phyloP scores from a whole-genome alignment of 768 basidiomycete species.

The Suillus alpinus region DNA sequence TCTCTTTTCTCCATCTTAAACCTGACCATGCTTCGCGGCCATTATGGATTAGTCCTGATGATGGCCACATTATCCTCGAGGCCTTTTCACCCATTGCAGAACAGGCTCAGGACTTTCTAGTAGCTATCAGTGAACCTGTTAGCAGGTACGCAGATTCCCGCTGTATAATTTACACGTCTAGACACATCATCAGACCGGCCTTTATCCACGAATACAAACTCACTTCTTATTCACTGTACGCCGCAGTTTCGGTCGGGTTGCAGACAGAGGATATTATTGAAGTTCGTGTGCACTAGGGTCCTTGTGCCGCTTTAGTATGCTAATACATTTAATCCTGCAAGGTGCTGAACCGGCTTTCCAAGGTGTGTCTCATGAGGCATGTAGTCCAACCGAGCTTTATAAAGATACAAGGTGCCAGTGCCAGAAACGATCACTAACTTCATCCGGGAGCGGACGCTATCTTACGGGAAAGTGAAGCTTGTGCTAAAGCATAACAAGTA shows the following conservation, averaged over 20 bases:
- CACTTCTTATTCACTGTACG: slow-evolving; percentile 96
- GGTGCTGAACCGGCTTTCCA: slow-evolving; percentile 80
- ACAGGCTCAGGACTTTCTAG: slow-evolving; percentile 97
- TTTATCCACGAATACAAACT: slow-evolving; percentile 99
- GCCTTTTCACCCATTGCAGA: slow-evolving; percentile 97
- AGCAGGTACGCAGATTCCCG: slow-evolving; percentile 71
- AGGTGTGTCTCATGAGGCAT: slow-evolving; percentile 36
- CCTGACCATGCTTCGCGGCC: slow-evolving; percentile 89
- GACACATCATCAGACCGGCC: slow-evolving; percentile 63
- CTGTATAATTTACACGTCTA: slow-evolving; percentile 28
- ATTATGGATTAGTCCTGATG: slow-evolving; percentile 93
- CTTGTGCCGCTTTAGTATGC: neutral
- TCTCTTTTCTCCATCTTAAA: slow-evolving; percentile 84
- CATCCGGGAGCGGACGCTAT: slow-evolving; percentile 90
- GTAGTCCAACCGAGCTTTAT: slow-evolving; percentile 9
- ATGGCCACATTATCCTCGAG: slow-evolving; percentile 93
- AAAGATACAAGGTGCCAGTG: slow-evolving; percentile 71
- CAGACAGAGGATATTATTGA: slow-evolving; percentile 99
- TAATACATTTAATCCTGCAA: slow-evolving; percentile 25
- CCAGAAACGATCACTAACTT: slow-evolving; percentile 82
- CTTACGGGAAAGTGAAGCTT: slow-evolving; percentile 97
- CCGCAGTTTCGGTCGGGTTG: slow-evolving; percentile 96
- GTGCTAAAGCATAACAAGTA: slow-evolving; percentile 98
- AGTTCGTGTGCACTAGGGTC: slow-evolving; percentile 41
- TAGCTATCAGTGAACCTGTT: slow-evolving; percentile 97